Conservation (phyloP, 305 asterid species). For the Solanum chacoense region DNA sequence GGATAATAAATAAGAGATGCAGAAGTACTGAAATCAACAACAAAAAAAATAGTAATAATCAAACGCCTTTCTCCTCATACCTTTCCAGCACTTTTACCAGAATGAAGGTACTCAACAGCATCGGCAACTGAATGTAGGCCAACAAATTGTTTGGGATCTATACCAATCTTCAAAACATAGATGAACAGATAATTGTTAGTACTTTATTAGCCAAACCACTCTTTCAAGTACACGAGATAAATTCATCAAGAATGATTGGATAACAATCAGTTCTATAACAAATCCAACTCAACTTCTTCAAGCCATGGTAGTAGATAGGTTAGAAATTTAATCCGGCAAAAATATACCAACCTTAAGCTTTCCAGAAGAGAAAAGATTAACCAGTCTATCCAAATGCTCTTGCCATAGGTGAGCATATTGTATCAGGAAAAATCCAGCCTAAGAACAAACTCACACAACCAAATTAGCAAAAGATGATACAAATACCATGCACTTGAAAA, state of each 20-base stretch:
- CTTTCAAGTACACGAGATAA: neutral
- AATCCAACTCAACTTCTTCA: neutral
- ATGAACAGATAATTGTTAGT: neutral
- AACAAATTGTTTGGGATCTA: conserved; percentile 67
- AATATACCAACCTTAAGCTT: conserved; percentile 60
- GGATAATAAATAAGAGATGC: neutral
- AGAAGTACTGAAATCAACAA: neutral
- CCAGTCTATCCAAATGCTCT: conserved; percentile 70
- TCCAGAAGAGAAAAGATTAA: conserved; percentile 46
- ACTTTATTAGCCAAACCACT: neutral
- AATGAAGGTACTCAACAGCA: conserved; percentile 88
- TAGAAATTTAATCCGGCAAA: neutral
- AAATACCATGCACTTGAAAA: neutral
- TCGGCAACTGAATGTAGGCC: conserved; percentile 80
- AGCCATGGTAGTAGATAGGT: neutral
- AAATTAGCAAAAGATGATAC: neutral
- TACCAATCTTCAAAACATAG: conserved; percentile 33
- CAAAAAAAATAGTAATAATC: neutral
- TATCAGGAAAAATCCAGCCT: conserved; percentile 89
- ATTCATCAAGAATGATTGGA: neutral
- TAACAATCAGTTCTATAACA: neutral
- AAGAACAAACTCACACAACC: conserved; percentile 16
- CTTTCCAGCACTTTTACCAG: conserved; percentile 95
- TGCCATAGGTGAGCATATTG: conserved; percentile 85
- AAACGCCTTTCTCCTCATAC: conserved; percentile 18